A percentile compares a stretch with the other conserved stretches of the same genome.
Conservation (phyloP, 495 filamentous ascomycete genomes). For the Lepraria neglecta region DNA sequence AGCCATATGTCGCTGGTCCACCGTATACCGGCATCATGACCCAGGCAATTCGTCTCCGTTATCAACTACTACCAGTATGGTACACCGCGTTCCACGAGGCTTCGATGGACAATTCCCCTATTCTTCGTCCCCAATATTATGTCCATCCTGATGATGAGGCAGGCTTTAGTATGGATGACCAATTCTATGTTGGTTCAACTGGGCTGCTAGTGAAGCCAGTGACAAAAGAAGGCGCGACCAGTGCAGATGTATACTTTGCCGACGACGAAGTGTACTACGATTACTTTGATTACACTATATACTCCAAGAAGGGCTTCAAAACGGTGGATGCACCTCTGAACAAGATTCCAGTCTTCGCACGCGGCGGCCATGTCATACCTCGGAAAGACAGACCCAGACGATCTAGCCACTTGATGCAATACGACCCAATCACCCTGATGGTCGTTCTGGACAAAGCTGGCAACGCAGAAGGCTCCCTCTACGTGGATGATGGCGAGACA, state of each 20-base stretch:
- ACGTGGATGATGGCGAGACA: slow-evolving; percentile 89
- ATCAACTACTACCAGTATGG: slow-evolving; percentile 86
- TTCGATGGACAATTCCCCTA: slow-evolving; percentile 70
- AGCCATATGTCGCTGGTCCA: slow-evolving; percentile 81
- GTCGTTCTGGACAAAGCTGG: slow-evolving; percentile 55
- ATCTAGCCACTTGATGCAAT: slow-evolving; percentile 80
- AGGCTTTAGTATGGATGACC: slow-evolving; percentile 82
- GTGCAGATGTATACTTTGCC: slow-evolving; percentile 73
- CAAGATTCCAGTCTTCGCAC: slow-evolving; percentile 81
- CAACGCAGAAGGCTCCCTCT: slow-evolving; percentile 74
- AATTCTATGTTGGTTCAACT: slow-evolving; percentile 80
- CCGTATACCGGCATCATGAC: slow-evolving; percentile 81
- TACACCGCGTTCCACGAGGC: slow-evolving; percentile 95
- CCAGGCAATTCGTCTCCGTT: slow-evolving; percentile 80
- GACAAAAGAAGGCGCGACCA: slow-evolving; percentile 62
- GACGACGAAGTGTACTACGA: slow-evolving; percentile 88
- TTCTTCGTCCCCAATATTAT: slow-evolving; percentile 85
- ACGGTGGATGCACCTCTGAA: slow-evolving; percentile 75
- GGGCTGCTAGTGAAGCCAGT: slow-evolving; percentile 87
- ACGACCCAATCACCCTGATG: slow-evolving; percentile 87
- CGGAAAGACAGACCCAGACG: slow-evolving; percentile 80
- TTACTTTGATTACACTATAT: slow-evolving; percentile 77
- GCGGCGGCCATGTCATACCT: slow-evolving; percentile 82
- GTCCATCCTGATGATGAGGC: slow-evolving; percentile 76
- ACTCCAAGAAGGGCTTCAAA: slow-evolving; percentile 52